Evolutionary conservation across 2,329 filamentous ascomycete genomes (phyloP), one percentile per base, ranked within the genome.

Genomic region (Hymenoscyphus infarciens): DNA sequence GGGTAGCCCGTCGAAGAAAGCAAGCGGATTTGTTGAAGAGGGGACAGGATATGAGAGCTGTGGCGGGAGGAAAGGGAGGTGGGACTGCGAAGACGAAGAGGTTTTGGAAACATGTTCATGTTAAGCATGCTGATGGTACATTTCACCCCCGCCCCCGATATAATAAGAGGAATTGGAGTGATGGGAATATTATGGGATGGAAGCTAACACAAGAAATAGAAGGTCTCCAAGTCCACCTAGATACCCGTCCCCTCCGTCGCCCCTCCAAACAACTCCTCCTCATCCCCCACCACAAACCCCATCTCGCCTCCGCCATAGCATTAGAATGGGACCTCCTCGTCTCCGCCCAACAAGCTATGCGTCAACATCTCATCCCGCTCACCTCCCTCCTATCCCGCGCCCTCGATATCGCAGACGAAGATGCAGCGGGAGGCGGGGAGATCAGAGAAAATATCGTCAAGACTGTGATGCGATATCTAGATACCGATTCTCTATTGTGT

Each of bases 401-500:
- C 0, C 76, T 94, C 33, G 94, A 98, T 73, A 90, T 98, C 61
- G 81, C 81, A 56, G 81, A 81, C 22, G 88, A 92, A 68, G 91
- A 96, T 68, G 65, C 64, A 29, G 27, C 65, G 7, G 74, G 74
- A 0, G 67, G 76, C 10, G 81, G 80, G 2, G 79, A 80, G 27
- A 81, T 89, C 42, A 83, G 93, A 39, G 74, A 82, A 0, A 79
- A 83, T 49, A 87, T 97, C 56, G 78, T 89, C 16, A 80, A 79
- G 19, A 87, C 86, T 66, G 78, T 95, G 59, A 84, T 98, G 82
- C 85, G 89, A 56, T 98, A 98, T 76, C 83, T 99, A 29, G 87
- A 92, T 70, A 98, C 95, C 0, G 95, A 99, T 77, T 93, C 91
- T 0, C 79, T 98, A 39, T 85, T 99, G 1, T 98, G 94, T 83